Percentiles rank a stretch among this genome's conserved stretches.
Conservation (phyloP, 179 eudicot genomes). For the Dionaea muscipula region DNA sequence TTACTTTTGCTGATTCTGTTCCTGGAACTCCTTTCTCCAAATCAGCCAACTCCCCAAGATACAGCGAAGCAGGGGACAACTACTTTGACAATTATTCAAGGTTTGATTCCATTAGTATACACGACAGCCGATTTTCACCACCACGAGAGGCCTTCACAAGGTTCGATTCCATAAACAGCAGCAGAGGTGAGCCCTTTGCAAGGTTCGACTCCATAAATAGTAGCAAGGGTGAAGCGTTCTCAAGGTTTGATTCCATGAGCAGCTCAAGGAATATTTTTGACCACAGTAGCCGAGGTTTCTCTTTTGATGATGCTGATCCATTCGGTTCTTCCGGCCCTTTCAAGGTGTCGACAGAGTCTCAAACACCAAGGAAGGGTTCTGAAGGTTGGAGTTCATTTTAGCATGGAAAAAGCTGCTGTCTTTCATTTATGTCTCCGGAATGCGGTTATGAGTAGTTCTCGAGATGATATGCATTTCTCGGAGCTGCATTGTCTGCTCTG, state of each 20-base stretch:
- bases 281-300: slow-evolving; percentile 39
- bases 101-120: slow-evolving; percentile 67
- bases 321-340: slow-evolving; percentile 86
- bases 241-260: slow-evolving; percentile 39
- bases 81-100: slow-evolving; percentile 59
- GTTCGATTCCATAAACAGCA: slow-evolving; percentile 56
- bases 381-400: slow-evolving; percentile 67
- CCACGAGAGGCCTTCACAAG: slow-evolving; percentile 48
- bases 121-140: slow-evolving; percentile 49
- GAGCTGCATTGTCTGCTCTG: too few relatives aligned
- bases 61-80: slow-evolving; percentile 52
- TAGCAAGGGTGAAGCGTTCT: slow-evolving; percentile 33
- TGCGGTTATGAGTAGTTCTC: too few relatives aligned
- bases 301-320: slow-evolving; percentile 79
- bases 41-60: slow-evolving; percentile 49
- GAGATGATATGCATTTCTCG: too few relatives aligned
- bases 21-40: slow-evolving; percentile 65
- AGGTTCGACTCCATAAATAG: slow-evolving; percentile 64
- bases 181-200: slow-evolving; percentile 36
- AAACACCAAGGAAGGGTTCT: slow-evolving; percentile 50
- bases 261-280: slow-evolving; percentile 58
- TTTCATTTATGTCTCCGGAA: background rate
- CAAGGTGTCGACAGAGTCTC: slow-evolving; percentile 55
- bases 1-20: slow-evolving; percentile 54
- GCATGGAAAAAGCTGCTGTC: slow-evolving; percentile 1